Conservation (phyloP, 1,139 yeast species). For the Taphrina confusa region DNA sequence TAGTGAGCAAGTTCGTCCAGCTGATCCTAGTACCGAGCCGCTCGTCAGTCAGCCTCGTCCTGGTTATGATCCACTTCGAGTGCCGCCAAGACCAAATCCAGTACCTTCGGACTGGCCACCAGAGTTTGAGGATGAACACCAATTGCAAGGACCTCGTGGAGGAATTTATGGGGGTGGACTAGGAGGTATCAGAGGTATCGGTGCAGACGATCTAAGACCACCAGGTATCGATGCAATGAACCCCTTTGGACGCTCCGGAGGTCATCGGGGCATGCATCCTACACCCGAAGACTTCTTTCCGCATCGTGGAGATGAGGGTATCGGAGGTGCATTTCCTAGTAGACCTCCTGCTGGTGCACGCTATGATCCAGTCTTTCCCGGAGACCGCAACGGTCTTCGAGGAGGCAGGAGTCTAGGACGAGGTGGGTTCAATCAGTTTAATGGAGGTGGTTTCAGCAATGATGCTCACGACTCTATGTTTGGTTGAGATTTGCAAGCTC, state of each 20-base stretch:
- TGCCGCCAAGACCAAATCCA: slow-evolving; percentile 11
- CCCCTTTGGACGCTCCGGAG: slow-evolving; percentile 37
- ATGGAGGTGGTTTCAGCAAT: not conserved
- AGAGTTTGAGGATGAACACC: slow-evolving; percentile 42
- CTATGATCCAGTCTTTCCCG: slow-evolving; percentile 38
- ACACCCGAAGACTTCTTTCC: slow-evolving; percentile 40
- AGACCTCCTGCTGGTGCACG: slow-evolving; percentile 37
- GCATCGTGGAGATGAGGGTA: slow-evolving; percentile 31
- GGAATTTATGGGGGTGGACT: slow-evolving; percentile 26
- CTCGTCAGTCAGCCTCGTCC: slow-evolving; percentile 6
- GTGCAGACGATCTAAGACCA: slow-evolving; percentile 42
- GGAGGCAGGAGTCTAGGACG: slow-evolving; percentile 27
- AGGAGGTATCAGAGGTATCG: slow-evolving; percentile 36
- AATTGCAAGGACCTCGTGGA: slow-evolving; percentile 35
- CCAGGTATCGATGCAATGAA: slow-evolving; percentile 41
- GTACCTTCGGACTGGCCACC: slow-evolving; percentile 39
- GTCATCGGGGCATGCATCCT: slow-evolving; percentile 41
- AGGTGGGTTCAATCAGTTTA: slow-evolving; percentile 14
- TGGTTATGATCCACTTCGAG: slow-evolving; percentile 24
- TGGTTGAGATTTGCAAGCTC: not conserved
- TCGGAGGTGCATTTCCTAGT: slow-evolving; percentile 21
- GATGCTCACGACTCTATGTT: slow-evolving; percentile 1
- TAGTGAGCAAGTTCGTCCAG: not conserved
- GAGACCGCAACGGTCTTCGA: slow-evolving; percentile 27
- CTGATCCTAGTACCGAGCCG: not conserved